Base-by-base conservation (phyloP, 345 rosid genomes). In the Acer saccharum region DNA sequence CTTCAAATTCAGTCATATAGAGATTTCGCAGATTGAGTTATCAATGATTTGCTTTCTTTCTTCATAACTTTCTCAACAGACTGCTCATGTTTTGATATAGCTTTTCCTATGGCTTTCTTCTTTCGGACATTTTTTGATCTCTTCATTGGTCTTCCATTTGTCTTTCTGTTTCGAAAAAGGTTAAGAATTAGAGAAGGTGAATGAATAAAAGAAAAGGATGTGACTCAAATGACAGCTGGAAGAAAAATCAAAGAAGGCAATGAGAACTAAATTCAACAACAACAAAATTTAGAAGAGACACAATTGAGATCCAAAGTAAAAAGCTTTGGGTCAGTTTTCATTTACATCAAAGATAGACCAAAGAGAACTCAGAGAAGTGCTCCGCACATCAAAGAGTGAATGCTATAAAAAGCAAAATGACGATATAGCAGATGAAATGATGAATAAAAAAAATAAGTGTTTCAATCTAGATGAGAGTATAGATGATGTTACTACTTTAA, bases 81-180 rank as follows among this genome's bases (percentile, higher is more conserved):
- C 73, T 82, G 80, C 78, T 89, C 92, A 50, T 62, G 78, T 65
- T 44, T 73, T 9, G 88, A 84, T 71, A 89, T 78, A 29, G 89
- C 92, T 78, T 85, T 87, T 35, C 78, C 83, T 2, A 65, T 48
- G 4, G 90, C 90, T 75, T 87, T 87, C 81, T 78, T 82, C 82
- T 80, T 89, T 57, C 87, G 75, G 29, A 83, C 87, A 69, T 84
- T 89, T 84, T 89, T 89, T 16, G 87, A 75, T 77, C 87, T 81
- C 80, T 89, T 87, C 97, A 94, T 91, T 0, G 81, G 93, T 68
- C 87, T 89, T 76, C 94, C 98, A 77, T 86, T 85, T 58, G 23
- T 11, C 74, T 73, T 94, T 77, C 89, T 91, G 84, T 81, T 85
- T 62, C 46, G 66, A 68, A 10, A 74, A 64, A 74, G 44, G 10